Percentiles rank a stretch among this genome's conserved stretches.
Evolutionary conservation across 345 rosid genomes (phyloP).

Genomic region (Moringa oleifera): DNA sequence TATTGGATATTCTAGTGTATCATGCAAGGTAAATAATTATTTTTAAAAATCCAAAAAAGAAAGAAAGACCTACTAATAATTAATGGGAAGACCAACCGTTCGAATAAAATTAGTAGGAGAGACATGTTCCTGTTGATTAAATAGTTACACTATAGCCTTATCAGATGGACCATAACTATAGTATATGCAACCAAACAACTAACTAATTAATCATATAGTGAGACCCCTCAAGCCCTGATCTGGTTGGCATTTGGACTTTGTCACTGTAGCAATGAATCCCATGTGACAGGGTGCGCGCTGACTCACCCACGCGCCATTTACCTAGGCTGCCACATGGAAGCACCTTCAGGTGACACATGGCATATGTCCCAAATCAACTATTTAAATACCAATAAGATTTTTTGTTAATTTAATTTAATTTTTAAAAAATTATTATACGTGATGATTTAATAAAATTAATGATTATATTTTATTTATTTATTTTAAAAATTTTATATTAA

Average conservation of each 20-base stretch:
- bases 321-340: background rate
- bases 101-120: slow-evolving; percentile 27
- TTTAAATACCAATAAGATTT: too few relatives aligned
- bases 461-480: too few relatives aligned
- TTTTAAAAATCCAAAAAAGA: background rate
- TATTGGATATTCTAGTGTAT: background rate
- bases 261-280: background rate
- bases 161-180: background rate
- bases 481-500: too few relatives aligned
- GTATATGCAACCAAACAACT: slow-evolving; percentile 20
- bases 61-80: background rate
- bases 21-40: background rate
- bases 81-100: slow-evolving; percentile 5
- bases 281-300: background rate
- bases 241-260: slow-evolving; percentile 16
- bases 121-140: slow-evolving; percentile 14
- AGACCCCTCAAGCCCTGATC: slow-evolving; percentile 3
- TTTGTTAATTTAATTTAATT: too few relatives aligned
- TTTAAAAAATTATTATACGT: too few relatives aligned
- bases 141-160: background rate
- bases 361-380: background rate
- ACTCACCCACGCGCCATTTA: slow-evolving; percentile 6
- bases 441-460: too few relatives aligned
- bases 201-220: background rate
- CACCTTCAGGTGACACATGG: background rate